phyloP scores from a whole-genome alignment of 495 filamentous ascomycete genomes.

The Aspergillus avenaceus region DNA sequence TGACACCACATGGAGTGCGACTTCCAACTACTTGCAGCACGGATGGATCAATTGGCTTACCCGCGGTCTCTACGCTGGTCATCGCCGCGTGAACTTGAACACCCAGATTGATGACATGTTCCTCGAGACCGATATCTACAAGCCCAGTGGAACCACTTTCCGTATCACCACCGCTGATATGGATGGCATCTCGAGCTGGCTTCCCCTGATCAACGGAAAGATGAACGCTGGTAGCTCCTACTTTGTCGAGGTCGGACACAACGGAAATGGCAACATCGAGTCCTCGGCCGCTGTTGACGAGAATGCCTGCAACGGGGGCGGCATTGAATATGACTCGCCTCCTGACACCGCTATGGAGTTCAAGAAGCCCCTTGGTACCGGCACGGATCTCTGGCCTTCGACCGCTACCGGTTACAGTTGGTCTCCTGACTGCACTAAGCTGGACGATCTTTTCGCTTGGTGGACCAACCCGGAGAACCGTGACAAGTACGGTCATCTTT shows the following conservation, averaged over 20 bases:
- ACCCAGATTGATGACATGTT: constrained; percentile 68
- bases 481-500: constrained; percentile 51
- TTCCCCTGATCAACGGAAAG: constrained; percentile 43
- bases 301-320: constrained; percentile 28
- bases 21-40: constrained; percentile 56
- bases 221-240: constrained; percentile 53
- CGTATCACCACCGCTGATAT: constrained; percentile 50
- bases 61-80: constrained; percentile 51
- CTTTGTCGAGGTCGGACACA: constrained; percentile 56
- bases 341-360: constrained; percentile 51
- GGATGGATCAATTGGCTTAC: constrained; percentile 63
- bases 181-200: constrained; percentile 45
- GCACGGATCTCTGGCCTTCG: constrained; percentile 50
- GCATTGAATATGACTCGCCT: constrained; percentile 34
- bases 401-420: constrained; percentile 44
- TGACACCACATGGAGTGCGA: constrained; percentile 52
- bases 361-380: constrained; percentile 53
- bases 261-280: constrained; percentile 59
- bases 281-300: constrained; percentile 34
- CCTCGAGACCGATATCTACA: constrained; percentile 52
- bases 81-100: constrained; percentile 51
- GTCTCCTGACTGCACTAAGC: constrained; percentile 40
- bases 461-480: constrained; percentile 42
- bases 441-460: constrained; percentile 50
- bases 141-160: constrained; percentile 38